Conservation (phyloP, 352 stramenopile genomes). For the Phytophthora hybrid region DNA sequence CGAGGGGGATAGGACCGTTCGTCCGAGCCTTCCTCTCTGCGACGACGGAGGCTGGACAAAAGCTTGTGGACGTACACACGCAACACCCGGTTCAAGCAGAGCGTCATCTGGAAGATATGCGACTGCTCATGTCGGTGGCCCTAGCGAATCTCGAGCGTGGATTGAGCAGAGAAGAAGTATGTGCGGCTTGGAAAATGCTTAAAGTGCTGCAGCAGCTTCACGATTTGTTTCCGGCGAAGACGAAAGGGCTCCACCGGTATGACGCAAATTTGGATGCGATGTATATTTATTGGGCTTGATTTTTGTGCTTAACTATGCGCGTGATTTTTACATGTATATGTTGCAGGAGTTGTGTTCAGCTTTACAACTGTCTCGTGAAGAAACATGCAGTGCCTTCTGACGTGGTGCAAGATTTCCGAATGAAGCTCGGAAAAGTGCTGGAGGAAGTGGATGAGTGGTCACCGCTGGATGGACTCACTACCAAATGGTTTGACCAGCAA, state of each 20-base stretch:
- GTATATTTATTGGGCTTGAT: neutral
- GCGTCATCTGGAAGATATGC: constrained; percentile 13
- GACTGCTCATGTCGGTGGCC: constrained; percentile 5
- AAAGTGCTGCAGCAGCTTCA: constrained; percentile 2
- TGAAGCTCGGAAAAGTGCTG: neutral
- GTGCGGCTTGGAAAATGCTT: constrained; percentile 4
- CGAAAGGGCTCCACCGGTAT: constrained; percentile 4
- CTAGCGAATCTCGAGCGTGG: neutral
- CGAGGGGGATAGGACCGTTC: neutral
- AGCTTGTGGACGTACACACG: neutral
- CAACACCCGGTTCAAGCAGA: neutral
- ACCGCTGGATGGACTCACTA: neutral
- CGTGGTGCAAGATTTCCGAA: constrained; percentile 3
- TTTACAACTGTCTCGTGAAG: constrained; percentile 3
- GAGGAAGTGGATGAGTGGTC: constrained; percentile 5
- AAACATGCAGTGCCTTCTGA: constrained; percentile 3
- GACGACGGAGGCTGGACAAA: neutral
- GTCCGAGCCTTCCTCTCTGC: neutral
- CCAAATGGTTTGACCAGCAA: constrained; percentile 1
- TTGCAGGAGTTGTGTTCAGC: constrained; percentile 5
- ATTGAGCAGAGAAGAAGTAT: constrained; percentile 6
- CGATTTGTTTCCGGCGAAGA: constrained; percentile 6
- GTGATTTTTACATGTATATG: neutral
- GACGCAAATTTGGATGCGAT: neutral
- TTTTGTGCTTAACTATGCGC: neutral